Percentiles rank a stretch among this genome's conserved stretches.
phyloP scores from a whole-genome alignment of 1,284 basidiomycete species.

The Rhodofomes roseus region DNA sequence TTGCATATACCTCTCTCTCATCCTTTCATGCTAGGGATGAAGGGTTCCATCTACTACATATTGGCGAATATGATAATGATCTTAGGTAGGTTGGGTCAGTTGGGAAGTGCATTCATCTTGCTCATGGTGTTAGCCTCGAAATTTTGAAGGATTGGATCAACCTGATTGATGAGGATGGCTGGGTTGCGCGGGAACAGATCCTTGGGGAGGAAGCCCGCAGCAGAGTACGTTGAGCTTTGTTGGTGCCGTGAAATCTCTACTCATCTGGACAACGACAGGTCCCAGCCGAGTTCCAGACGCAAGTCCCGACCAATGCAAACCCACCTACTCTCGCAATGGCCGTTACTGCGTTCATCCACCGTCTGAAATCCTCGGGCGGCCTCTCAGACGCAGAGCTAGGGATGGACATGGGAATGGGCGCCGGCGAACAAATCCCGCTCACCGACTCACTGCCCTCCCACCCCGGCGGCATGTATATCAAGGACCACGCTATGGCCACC shows the following conservation, averaged over 20 bases:
- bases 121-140: constrained; percentile 54
- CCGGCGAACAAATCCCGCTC: constrained; percentile 46
- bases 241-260: constrained; percentile 5
- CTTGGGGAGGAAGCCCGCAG: constrained; percentile 93
- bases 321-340: constrained; percentile 93
- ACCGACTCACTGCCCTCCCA: constrained; percentile 18
- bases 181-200: constrained; percentile 95
- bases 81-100: constrained; percentile 51
- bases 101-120: neutral
- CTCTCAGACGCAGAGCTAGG: constrained; percentile 60
- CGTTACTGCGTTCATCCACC: constrained; percentile 81
- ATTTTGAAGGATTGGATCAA: constrained; percentile 89
- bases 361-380: constrained; percentile 50
- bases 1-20: constrained; percentile 1
- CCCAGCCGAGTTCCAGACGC: constrained; percentile 85
- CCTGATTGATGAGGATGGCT: constrained; percentile 89
- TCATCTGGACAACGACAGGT: constrained; percentile 45
- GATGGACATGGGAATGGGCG: constrained; percentile 43
- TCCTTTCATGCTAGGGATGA: constrained; percentile 66
- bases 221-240: constrained; percentile 44
- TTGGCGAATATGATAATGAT: constrained; percentile 91
- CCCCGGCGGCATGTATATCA: constrained; percentile 47
- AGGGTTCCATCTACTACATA: constrained; percentile 90
- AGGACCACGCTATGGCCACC: constrained; percentile 57
- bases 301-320: constrained; percentile 91